Conservation (phyloP, 305 asterid species). For the Petunia hybrid region DNA sequence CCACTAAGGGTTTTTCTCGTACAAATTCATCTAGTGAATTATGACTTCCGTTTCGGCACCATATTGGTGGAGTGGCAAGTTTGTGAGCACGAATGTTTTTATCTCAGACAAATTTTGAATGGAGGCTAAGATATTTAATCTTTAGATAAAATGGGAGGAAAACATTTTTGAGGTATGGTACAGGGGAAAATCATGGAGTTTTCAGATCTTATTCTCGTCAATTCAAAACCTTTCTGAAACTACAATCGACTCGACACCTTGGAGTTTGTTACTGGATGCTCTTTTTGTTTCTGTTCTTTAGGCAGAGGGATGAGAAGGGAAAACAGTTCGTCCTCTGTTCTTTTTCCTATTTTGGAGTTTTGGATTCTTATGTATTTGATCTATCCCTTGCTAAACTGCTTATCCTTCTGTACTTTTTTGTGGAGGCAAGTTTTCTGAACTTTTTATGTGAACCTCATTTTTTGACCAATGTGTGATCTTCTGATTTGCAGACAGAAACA, state of each 20-base stretch:
- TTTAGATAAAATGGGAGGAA: not conserved
- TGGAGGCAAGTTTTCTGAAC: constrained; percentile 26
- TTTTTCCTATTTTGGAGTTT: constrained; percentile 10
- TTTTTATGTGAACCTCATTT: constrained; percentile 1
- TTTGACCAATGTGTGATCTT: constrained; percentile 29
- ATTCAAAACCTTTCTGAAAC: constrained; percentile 22
- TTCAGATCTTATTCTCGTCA: not conserved
- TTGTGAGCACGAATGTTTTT: constrained; percentile 11
- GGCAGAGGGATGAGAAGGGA: not conserved
- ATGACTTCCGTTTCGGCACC: not conserved
- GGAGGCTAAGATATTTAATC: not conserved
- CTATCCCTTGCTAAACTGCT: not conserved
- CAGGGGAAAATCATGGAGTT: not conserved
- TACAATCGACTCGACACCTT: not conserved
- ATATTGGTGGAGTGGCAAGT: constrained; percentile 3
- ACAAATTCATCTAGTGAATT: constrained; percentile 2
- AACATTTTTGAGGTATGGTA: not conserved
- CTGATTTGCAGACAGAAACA: constrained; percentile 80
- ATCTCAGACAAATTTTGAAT: not conserved
- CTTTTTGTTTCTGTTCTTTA: constrained; percentile 10
- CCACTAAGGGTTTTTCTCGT: not conserved
- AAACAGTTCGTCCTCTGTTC: constrained; percentile 10
- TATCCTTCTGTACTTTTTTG: constrained; percentile 7
- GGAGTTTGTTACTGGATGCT: not conserved
- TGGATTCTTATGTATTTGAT: not conserved